A percentile compares a stretch with the other conserved stretches of the same genome.
phyloP scores from a whole-genome alignment of 176 grass and related monocot genomes.

The Microstegium vimineum region DNA sequence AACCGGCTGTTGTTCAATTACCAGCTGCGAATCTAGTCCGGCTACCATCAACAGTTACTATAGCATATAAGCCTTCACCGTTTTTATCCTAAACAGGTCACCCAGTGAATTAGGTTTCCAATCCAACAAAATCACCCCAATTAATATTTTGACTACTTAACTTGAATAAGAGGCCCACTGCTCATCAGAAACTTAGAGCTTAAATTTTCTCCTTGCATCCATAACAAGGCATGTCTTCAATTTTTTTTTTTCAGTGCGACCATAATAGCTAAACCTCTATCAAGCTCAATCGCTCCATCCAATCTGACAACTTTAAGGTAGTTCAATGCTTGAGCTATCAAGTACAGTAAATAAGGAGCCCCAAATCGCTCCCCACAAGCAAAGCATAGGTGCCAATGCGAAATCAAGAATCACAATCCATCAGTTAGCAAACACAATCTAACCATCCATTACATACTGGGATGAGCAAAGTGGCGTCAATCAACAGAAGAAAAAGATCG shows the following conservation, averaged over 20 bases:
- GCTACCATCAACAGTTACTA: not conserved
- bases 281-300: not conserved
- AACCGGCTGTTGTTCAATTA: not conserved
- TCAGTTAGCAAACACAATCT: too few relatives aligned
- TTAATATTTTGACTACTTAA: not conserved
- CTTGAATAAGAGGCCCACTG: not conserved
- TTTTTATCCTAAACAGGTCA: not conserved
- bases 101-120: not conserved
- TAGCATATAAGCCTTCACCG: too few relatives aligned
- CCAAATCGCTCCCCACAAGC: too few relatives aligned
- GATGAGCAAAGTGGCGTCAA: too few relatives aligned
- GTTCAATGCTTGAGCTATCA: not conserved
- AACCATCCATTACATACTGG: too few relatives aligned
- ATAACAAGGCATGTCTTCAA: not conserved
- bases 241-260: not conserved
- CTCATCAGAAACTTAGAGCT: not conserved
- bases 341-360: not conserved
- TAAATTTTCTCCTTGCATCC: not conserved
- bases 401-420: too few relatives aligned
- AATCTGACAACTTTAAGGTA: not conserved
- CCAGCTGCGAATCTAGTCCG: not conserved
- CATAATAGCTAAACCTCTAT: not conserved
- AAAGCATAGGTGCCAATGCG: too few relatives aligned
- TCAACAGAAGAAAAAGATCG: not conserved
- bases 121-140: not conserved